phyloP scores from a whole-genome alignment of 2,329 filamentous ascomycete genomes.

The Berkeleyomyces rouxiae region DNA sequence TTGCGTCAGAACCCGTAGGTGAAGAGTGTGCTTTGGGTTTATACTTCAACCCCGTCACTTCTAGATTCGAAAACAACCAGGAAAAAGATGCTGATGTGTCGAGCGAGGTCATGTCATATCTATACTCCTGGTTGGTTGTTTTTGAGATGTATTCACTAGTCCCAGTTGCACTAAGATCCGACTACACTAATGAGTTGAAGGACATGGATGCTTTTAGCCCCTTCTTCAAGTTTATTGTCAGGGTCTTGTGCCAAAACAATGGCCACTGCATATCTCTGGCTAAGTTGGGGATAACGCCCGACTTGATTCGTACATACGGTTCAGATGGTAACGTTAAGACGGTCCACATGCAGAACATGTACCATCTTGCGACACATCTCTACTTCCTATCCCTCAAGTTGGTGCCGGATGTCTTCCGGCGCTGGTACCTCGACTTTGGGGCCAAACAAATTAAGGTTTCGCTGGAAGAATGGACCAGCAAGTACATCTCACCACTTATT shows the following conservation, averaged over 20 bases:
- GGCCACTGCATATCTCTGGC: conserved; percentile 60
- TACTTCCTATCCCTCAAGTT: conserved; percentile 71
- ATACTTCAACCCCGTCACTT: no score
- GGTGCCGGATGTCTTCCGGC: conserved; percentile 60
- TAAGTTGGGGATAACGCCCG: conserved; percentile 41
- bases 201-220: conserved; percentile 50
- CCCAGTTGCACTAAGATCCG: conserved; percentile 64
- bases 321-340: conserved; percentile 35
- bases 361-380: conserved; percentile 71
- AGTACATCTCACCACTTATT: conserved; percentile 59
- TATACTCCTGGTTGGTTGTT: conserved; percentile 76
- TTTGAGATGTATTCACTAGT: conserved; percentile 71
- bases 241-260: conserved; percentile 64
- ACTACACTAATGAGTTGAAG: conserved; percentile 68
- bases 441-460: conserved; percentile 65
- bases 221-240: conserved; percentile 65
- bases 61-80: conserved; percentile 21
- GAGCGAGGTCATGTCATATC: conserved; percentile 54
- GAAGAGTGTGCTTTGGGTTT: no score
- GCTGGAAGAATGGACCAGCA: conserved; percentile 72
- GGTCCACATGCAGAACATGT: conserved; percentile 46
- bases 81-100: conserved; percentile 54
- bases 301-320: conserved; percentile 40
- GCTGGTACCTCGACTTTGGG: conserved; percentile 70
- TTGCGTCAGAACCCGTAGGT: no score